These are phyloP conservation scores for Heterobasidion irregulare DNA, from an alignment of 1,284 basidiomycete genomes.

Conservation along the genomic window DNA sequence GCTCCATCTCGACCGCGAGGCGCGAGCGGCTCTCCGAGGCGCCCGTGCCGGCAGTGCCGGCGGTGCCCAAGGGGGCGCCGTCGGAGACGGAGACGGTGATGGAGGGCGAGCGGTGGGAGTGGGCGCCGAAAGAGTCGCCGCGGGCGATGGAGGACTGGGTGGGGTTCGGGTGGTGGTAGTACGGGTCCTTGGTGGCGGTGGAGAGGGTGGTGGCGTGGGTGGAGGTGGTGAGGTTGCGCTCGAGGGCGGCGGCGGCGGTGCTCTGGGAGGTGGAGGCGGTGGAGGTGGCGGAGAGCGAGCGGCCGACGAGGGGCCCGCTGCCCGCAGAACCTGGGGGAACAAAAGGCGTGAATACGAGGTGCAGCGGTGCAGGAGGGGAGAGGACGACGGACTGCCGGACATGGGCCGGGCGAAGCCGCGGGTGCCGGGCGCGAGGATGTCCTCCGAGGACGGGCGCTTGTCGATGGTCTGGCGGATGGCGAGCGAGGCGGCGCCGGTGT, in stretches of 20 bases:
- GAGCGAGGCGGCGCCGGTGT: neutral
- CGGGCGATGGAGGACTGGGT: neutral
- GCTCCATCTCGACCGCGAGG: constrained; percentile 16
- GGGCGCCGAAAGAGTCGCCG: constrained; percentile 6
- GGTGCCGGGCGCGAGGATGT: constrained; percentile 9
- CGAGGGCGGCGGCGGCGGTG: neutral
- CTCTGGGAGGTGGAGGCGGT: constrained; percentile 7
- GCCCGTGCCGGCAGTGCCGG: neutral
- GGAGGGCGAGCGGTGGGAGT: constrained; percentile 3
- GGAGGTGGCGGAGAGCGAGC: constrained; percentile 9
- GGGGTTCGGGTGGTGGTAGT: constrained; percentile 2
- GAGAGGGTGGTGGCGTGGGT: constrained; percentile 8
- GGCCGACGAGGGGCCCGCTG: constrained; percentile 2
- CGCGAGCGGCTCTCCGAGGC: constrained; percentile 10
- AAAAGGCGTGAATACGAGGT: neutral
- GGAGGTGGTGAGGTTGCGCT: constrained; percentile 10
- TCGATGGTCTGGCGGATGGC: neutral
- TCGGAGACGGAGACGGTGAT: neutral
- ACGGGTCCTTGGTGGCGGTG: constrained; percentile 2
- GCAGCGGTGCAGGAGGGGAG: neutral
- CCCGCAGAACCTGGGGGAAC: constrained; percentile 5
- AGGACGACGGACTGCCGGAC: constrained; percentile 7
- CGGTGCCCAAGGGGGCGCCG: neutral
- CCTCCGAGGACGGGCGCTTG: constrained; percentile 7
- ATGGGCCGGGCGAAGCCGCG: constrained; percentile 9